Base-by-base conservation (phyloP, 495 filamentous ascomycete genomes). In the Cudoniella acicularis region DNA sequence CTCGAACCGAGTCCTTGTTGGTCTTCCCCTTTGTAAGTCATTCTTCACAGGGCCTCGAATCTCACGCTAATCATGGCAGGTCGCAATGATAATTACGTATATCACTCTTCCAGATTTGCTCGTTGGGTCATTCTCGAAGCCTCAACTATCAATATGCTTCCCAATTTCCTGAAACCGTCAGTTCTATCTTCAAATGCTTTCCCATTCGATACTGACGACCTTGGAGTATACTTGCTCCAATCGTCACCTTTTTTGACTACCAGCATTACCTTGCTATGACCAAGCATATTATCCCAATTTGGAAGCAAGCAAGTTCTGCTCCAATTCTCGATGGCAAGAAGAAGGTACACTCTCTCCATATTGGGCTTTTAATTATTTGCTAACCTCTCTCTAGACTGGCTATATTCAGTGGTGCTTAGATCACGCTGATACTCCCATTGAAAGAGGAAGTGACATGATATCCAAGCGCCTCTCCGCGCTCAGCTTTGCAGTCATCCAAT, bases 401-500 rank as follows among this genome's bases (percentile, higher is more conserved):
- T 74, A 71, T 41, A 63, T 74, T 40, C 69, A 72, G 61, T 76
- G 72, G 72, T 64, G 64, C 0, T 61, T 76, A 42, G 59, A 63
- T 43, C 67, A 76, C 51, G 67, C 69, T 9, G 45, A 55, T 1
- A 67, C 67, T 43, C 48, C 25, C 9, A 30, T 48, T 2, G 66
- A 73, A 42, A 60, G 69, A 8, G 56, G 67, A 1, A 48, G 65
- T 10, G 56, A 64, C 4, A 61, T 72, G 17, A 69, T 72, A 59
- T 46, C 70, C 10, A 66, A 69, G 13, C 73, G 76, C 1, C 68
- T 79, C 25, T 65, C 68, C 10, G 65, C 68, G 11, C 54, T 80
- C 16, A 75, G 71, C 48, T 78, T 83, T 27, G 77, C 72, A 2
- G 69, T 76, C 0, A 79, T 81, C 26, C 77, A 81, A 64, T 80